Percentiles rank a stretch among this genome's conserved stretches.
phyloP scores from a whole-genome alignment of 2,329 filamentous ascomycete genomes.

The Sporothrix protearum region DNA sequence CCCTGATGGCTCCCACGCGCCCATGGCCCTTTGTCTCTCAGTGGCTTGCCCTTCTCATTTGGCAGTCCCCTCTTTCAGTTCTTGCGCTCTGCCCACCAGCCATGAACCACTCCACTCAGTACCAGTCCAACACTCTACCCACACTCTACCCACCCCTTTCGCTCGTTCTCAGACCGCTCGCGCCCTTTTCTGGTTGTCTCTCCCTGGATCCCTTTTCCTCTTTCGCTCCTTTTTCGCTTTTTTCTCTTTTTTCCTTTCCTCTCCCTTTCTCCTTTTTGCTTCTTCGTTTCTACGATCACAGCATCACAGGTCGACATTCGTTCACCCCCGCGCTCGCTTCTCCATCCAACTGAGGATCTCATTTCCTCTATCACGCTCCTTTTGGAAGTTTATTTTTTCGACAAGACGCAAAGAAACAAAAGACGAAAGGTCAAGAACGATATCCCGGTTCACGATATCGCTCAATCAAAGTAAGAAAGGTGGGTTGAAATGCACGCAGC shows the following conservation, averaged over 20 bases:
- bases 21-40: not conserved
- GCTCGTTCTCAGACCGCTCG: not conserved
- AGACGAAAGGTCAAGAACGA: not conserved
- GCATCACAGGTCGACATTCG: constrained; percentile 17
- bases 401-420: constrained; percentile 20
- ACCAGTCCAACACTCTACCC: no score
- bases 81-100: not conserved
- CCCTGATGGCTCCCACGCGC: not conserved
- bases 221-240: not conserved
- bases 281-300: constrained; percentile 28
- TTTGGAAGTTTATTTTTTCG: constrained; percentile 36
- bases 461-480: not conserved
- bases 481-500: not conserved
- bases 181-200: not conserved
- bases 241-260: constrained; percentile 8
- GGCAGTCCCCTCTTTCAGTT: not conserved
- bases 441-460: not conserved
- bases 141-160: not conserved
- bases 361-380: constrained; percentile 53
- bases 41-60: constrained; percentile 18
- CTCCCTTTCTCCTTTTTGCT: constrained; percentile 25
- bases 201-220: not conserved
- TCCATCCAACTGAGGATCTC: constrained; percentile 52
- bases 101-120: not conserved
- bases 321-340: constrained; percentile 28